phyloP scores from a whole-genome alignment of 2,329 filamentous ascomycete genomes.

The Rhynchosporium secalis region DNA sequence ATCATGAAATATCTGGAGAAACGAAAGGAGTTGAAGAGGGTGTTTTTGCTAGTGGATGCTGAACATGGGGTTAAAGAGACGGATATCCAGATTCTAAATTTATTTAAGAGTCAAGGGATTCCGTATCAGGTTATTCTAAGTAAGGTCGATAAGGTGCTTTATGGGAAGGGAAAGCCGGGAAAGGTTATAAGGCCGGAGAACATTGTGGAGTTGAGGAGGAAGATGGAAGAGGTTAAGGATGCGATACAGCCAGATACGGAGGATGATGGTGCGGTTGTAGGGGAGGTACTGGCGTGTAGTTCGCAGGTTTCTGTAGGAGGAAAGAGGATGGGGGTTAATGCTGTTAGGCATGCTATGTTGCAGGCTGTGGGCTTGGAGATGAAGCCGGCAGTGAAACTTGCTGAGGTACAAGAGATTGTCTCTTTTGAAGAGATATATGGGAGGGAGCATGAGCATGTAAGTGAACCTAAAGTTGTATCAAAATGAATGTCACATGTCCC shows the following conservation, averaged over 20 bases:
- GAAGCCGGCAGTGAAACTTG: slow-evolving; percentile 43
- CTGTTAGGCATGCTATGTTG: slow-evolving; percentile 64
- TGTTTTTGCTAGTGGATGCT: slow-evolving; percentile 65
- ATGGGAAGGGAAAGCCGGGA: slow-evolving; percentile 39
- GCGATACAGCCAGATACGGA: slow-evolving; percentile 45
- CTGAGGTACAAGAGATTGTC: slow-evolving; percentile 37
- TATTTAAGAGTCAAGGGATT: slow-evolving; percentile 57
- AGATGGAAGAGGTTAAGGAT: slow-evolving; percentile 44
- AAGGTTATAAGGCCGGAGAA: slow-evolving; percentile 39
- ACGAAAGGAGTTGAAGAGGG: slow-evolving; percentile 58
- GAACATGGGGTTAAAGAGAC: slow-evolving; percentile 62
- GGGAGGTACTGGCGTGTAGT: slow-evolving; percentile 62
- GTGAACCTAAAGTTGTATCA: not conserved
- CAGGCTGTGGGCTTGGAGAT: slow-evolving; percentile 58
- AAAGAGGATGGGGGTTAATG: slow-evolving; percentile 58
- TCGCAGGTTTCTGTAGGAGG: slow-evolving; percentile 49
- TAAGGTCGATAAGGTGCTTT: slow-evolving; percentile 59
- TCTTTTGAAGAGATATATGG: slow-evolving; percentile 35
- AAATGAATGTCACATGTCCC: not conserved
- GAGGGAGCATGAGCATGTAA: slow-evolving; percentile 5
- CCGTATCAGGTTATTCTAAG: slow-evolving; percentile 66
- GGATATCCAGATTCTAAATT: slow-evolving; percentile 56
- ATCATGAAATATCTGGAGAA: slow-evolving; percentile 65
- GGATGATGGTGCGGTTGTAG: slow-evolving; percentile 46
- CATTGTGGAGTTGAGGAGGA: slow-evolving; percentile 42